A percentile compares a stretch with the other conserved stretches of the same genome.
Conservation (phyloP, 2,329 filamentous ascomycete species). For the Mycosphaerelloides madeirae region DNA sequence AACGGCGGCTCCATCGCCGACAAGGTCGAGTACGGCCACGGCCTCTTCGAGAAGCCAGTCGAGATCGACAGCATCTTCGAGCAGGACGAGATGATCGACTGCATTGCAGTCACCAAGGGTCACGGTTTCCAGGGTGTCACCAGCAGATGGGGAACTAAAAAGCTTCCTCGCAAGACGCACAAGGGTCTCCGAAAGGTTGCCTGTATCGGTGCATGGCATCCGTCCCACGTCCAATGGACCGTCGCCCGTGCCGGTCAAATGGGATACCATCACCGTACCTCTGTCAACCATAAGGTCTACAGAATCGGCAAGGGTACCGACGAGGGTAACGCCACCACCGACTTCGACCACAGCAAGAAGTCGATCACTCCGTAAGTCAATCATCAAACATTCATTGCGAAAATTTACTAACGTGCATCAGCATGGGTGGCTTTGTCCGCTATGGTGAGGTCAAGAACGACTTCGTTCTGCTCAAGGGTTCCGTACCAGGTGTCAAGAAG, state of each 20-base stretch:
- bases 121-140: slow-evolving; percentile 98
- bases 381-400: not conserved
- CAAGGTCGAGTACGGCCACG: slow-evolving; percentile 94
- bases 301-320: slow-evolving; percentile 89
- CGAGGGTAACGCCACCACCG: slow-evolving; percentile 88
- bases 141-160: slow-evolving; percentile 98
- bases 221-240: slow-evolving; percentile 99
- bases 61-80: slow-evolving; percentile 92
- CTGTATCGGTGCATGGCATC: slow-evolving; percentile 99
- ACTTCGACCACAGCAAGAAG: slow-evolving; percentile 98
- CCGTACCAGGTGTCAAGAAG: slow-evolving; percentile 98
- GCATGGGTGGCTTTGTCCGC: slow-evolving; percentile 97
- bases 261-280: slow-evolving; percentile 99
- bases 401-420: slow-evolving; percentile 44
- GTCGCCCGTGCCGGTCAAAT: slow-evolving; percentile 99
- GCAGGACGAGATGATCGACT: slow-evolving; percentile 99
- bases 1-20: slow-evolving; percentile 94
- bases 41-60: slow-evolving; percentile 98
- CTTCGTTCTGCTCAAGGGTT: slow-evolving; percentile 97
- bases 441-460: slow-evolving; percentile 99
- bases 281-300: slow-evolving; percentile 99
- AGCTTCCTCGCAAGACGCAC: slow-evolving; percentile 99
- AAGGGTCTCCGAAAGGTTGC: slow-evolving; percentile 99
- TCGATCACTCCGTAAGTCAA: slow-evolving; percentile 97
- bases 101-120: slow-evolving; percentile 99